phyloP scores from a whole-genome alignment of 2,329 filamentous ascomycete genomes.

The Talaromyces sp. region DNA sequence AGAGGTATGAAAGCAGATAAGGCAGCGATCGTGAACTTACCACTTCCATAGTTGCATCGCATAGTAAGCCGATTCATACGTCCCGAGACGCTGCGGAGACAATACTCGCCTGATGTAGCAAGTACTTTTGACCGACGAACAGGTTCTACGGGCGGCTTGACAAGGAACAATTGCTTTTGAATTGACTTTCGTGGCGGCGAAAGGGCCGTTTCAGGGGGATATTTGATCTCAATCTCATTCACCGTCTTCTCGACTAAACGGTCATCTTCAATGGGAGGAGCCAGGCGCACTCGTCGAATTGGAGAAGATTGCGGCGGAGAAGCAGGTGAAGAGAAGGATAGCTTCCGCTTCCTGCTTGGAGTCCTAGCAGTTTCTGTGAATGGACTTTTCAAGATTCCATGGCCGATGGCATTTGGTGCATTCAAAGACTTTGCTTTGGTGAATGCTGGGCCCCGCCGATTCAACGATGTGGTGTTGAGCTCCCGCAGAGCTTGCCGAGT shows the following conservation, averaged over 20 bases:
- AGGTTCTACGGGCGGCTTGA: constrained; percentile 27
- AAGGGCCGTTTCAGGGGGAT: background rate
- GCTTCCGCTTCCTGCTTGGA: constrained; percentile 46
- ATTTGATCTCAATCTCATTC: constrained; percentile 26
- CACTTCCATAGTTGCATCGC: constrained; percentile 36
- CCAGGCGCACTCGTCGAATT: constrained; percentile 41
- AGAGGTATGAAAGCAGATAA: background rate
- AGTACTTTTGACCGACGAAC: constrained; percentile 37
- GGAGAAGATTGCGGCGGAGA: constrained; percentile 52
- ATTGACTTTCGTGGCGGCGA: constrained; percentile 15
- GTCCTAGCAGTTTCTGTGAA: constrained; percentile 34
- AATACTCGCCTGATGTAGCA: constrained; percentile 37
- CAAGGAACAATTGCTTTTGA: constrained; percentile 16
- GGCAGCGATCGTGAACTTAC: constrained; percentile 25
- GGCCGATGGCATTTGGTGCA: constrained; percentile 14
- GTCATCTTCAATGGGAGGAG: constrained; percentile 32
- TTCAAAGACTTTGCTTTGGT: constrained; percentile 33
- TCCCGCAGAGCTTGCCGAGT: constrained; percentile 45
- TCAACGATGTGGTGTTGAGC: constrained; percentile 43
- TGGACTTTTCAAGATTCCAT: constrained; percentile 27
- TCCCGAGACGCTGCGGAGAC: constrained; percentile 37
- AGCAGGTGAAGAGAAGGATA: constrained; percentile 44
- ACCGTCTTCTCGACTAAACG: constrained; percentile 28
- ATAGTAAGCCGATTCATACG: constrained; percentile 33
- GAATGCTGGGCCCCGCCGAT: constrained; percentile 43